Conservation (phyloP, 2,329 filamentous ascomycete species). For the Orbilia ellipsospora region DNA sequence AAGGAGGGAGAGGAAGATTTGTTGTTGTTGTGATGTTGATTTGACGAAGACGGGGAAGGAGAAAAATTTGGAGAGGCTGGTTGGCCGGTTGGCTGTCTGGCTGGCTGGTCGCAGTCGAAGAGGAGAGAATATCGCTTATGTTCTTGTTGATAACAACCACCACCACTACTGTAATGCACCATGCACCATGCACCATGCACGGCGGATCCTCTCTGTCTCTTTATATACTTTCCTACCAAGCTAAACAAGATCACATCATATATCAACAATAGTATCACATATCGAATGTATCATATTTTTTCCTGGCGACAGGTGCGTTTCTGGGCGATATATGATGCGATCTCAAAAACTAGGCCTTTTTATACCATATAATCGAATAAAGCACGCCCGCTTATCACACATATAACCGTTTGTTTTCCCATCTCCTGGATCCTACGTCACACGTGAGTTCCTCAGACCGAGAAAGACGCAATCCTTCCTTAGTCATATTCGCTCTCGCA, state of each 20-base stretch:
- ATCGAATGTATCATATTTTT: too few relatives aligned
- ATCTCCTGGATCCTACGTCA: conserved; percentile 41
- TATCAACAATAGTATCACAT: too few relatives aligned
- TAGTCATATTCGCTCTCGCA: not conserved
- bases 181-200: too few relatives aligned
- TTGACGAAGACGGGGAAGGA: conserved; percentile 5
- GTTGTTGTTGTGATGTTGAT: conserved; percentile 8
- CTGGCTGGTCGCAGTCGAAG: conserved; percentile 10
- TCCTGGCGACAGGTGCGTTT: not conserved
- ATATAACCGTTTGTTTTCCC: not conserved
- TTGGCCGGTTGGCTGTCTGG: conserved; percentile 40
- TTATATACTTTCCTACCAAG: too few relatives aligned
- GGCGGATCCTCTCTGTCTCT: too few relatives aligned
- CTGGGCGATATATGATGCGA: not conserved
- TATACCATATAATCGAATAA: too few relatives aligned
- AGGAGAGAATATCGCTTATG: too few relatives aligned
- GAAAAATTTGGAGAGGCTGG: conserved; percentile 54
- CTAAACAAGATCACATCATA: too few relatives aligned
- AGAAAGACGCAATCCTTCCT: conserved; percentile 1
- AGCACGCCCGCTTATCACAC: too few relatives aligned
- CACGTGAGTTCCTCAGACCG: conserved; percentile 2
- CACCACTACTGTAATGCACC: too few relatives aligned
- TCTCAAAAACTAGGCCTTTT: not conserved
- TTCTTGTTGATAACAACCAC: too few relatives aligned
- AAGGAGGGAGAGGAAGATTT: conserved; percentile 52